Evolutionary conservation across 345 rosid genomes (phyloP), one percentile per base, ranked within the genome.

Genomic region (Kandelia obovata): DNA sequence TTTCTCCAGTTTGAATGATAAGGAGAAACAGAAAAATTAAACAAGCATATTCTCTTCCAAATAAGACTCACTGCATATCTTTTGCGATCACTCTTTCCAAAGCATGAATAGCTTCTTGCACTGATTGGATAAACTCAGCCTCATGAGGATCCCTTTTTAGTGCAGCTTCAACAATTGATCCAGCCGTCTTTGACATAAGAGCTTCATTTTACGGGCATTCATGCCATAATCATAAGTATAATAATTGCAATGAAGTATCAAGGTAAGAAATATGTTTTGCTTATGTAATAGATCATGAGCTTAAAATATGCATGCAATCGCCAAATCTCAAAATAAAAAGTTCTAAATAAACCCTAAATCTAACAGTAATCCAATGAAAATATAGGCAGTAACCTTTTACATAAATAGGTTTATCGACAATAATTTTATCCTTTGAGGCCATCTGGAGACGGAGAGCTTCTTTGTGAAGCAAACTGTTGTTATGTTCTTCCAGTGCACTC

Each of bases 401-500:
- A 80, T 85, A 86, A 63, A 89, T 81, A 28, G 99, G 98, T 72
- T 92, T 95, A 62, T 95, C 98, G 65, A 82, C 89, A 75, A 85
- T 82, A 65, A 87, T 86, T 81, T 92, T 92, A 76, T 95, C 99
- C 81, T 95, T 92, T 46, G 99, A 95, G 63, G 99, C 99, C 80
- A 80, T 88, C 83, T 92, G 99, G 67, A 95, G 96, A 65, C 98
- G 98, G 49, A 95, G 86, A 73, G 99, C 99, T 79, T 95, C 99
- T 77, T 92, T 95, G 82, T 95, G 99, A 73, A 95, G 92, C 87
- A 95, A 85, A 83, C 99, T 95, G 71, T 95, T 95, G 72, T 95
- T 95, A 67, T 95, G 99, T 73, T 95, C 99, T 78, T 95, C 98
- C 66, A 95, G 70, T 28, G 99, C 99, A 84, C 99, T 95, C 98